Evolutionary conservation across 2,329 filamentous ascomycete genomes (phyloP).

Genomic region (Zopfia rhizophila): DNA sequence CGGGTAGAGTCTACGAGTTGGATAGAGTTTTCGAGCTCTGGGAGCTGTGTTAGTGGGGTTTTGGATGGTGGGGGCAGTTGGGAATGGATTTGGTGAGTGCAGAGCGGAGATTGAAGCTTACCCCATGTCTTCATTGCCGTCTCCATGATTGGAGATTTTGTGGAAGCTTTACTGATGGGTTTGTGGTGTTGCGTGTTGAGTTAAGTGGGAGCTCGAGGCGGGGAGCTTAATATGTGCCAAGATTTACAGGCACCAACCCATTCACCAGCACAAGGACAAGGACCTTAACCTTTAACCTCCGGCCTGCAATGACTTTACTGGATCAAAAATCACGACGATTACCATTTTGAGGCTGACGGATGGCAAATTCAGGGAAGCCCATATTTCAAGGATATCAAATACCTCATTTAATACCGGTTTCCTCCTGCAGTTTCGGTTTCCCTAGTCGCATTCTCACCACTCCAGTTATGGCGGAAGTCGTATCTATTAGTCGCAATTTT

Average conservation of each 20-base stretch:
- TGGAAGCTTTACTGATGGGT: constrained; percentile 9
- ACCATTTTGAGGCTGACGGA: no score
- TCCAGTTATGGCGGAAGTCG: no score
- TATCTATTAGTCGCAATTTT: no score
- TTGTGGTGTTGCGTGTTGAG: constrained; percentile 18
- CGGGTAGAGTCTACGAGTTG: constrained; percentile 85
- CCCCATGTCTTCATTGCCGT: constrained; percentile 51
- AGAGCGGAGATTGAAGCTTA: constrained; percentile 28
- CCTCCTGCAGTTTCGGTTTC: no score
- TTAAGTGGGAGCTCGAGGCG: constrained; percentile 29
- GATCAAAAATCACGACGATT: no score
- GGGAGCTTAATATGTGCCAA: constrained; percentile 40
- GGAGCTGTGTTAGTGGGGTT: constrained; percentile 27
- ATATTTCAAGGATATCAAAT: no score
- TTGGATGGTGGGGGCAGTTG: background rate
- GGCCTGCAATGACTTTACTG: no score
- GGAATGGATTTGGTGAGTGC: background rate
- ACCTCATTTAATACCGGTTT: no score
- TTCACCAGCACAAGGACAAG: background rate
- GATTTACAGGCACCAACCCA: constrained; percentile 41
- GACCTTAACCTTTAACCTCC: background rate
- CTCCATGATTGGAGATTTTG: constrained; percentile 36
- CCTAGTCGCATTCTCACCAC: no score
- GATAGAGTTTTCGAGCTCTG: constrained; percentile 87
- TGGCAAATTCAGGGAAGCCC: no score